Base-by-base conservation (phyloP, 305 asterid genomes). In the Plantago lanceolata region DNA sequence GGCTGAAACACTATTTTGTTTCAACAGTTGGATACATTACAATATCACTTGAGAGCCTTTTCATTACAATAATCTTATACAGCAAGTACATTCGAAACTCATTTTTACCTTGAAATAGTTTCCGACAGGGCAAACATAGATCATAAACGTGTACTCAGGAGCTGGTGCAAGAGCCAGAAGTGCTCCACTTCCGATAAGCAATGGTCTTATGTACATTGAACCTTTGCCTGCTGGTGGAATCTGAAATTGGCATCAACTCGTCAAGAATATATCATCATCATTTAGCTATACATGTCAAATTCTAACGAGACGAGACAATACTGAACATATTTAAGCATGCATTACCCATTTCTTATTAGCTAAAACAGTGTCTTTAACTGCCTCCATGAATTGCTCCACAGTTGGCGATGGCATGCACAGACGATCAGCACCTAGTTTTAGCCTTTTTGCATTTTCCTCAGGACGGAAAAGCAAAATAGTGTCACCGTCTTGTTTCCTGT, bases 101-200 rank as follows among this genome's bases (percentile, higher is more conserved):
- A 45, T 43, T 52, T 52, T 55, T 78, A 87, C 99, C 99, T 89
- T 89, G 78, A 93, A 93, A 69, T 89, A 93, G 82, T 90, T 93
- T 37, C 99, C 99, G 37, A 93, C 99, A 0, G 97, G 99, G 33
- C 96, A 84, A 68, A 90, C 97, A 73, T 87, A 93, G 66, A 89
- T 82, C 75, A 93, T 71, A 69, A 89, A 93, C 48, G 97, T 93
- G 77, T 93, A 87, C 72, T 89, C 99, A 3, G 97, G 97, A 68
- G 99, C 90, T 19, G 99, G 97, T 68, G 96, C 91, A 73, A 93
- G 95, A 67, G 97, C 99, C 45, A 93, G 90, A 76, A 89, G 95
- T 49, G 96, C 85, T 57, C 97, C 99, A 78, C 96, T 93, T 56
- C 97, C 99, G 90, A 93, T 87, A 60, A 93, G 96, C 92, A 93